Conservation (phyloP, 2,329 filamentous ascomycete genomes). For the Myotisia sp. region DNA sequence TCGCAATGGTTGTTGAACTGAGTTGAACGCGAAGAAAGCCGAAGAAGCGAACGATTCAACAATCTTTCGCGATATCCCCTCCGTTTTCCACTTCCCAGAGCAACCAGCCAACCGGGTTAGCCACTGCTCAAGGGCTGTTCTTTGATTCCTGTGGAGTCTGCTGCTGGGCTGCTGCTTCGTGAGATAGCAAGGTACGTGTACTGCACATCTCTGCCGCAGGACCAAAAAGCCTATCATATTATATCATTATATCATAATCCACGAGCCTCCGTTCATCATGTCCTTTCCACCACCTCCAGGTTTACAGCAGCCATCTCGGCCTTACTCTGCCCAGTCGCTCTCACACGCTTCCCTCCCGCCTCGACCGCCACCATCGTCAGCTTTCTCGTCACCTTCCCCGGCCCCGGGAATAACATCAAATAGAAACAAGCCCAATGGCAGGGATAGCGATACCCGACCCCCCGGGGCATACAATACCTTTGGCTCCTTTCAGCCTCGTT, state of each 20-base stretch:
- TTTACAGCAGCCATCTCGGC: slow-evolving; percentile 37
- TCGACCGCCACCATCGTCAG: slow-evolving; percentile 51
- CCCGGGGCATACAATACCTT: slow-evolving; percentile 36
- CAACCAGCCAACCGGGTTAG: no score
- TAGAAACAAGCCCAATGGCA: slow-evolving; percentile 1
- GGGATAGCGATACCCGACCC: no score
- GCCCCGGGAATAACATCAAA: slow-evolving; percentile 16
- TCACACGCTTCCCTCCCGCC: slow-evolving; percentile 55
- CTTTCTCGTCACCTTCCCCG: slow-evolving; percentile 22
- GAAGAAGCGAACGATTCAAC: no score
- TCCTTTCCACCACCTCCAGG: slow-evolving; percentile 78
- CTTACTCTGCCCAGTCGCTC: slow-evolving; percentile 23
- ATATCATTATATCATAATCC: no score
- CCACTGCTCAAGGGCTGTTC: no score
- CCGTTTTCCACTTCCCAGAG: no score
- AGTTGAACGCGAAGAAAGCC: background rate
- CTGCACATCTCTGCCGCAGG: background rate
- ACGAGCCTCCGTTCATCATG: slow-evolving; percentile 48
- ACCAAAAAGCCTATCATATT: background rate
- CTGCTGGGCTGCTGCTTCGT: slow-evolving; percentile 2
- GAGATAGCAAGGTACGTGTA: slow-evolving; percentile 6
- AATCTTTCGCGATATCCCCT: no score
- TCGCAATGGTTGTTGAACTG: no score
- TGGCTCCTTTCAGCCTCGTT: slow-evolving; percentile 46
- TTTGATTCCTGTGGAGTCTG: no score